Evolutionary conservation across 2,329 filamentous ascomycete species (phyloP), one percentile per base, ranked within the genome.

Genomic region (Verruconis gallopava): DNA sequence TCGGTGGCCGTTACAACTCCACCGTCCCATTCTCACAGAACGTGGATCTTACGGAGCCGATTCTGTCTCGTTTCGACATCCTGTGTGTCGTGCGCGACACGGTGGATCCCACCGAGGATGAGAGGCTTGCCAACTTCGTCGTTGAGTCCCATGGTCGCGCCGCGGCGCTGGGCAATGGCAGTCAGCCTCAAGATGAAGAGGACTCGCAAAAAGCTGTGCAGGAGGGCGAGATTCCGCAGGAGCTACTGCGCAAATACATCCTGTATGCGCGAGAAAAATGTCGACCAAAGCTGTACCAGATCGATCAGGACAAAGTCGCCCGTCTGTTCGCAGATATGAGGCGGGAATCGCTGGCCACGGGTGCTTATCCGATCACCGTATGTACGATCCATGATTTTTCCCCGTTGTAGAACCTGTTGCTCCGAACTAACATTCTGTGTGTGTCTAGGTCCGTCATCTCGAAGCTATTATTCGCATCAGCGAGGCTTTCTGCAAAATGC

Each of bases 331-430:
- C 88, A 20, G 91, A 98, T 57, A 96, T 98, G 89, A 73, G 91
- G 51, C 73, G 86, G 51, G 91, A 98, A 63, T 88, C 81, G 18
- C 67, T 95, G 47, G 88, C 88, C 1, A 98, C 91, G 18, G 91
- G 91, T 17, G 91, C 89, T 17, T 98, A 96, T 60, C 91, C 91
- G 3, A 98, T 98, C 48, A 98, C 91, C 19, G 91, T 96, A 72
- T 66, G 84, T 71, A 21, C 22, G 18, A 33, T 20, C n/a, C 19
- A 14, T 38, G 34, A 48, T 56, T 37, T 32, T 25, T 33, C 30
- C 15, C 4, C 22, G 19, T 17, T 5, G 12, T 35, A 37, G n/a
- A n/a, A n/a, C n/a, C n/a, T n/a, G n/a, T n/a, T n/a, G n/a, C n/a
- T n/a, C n/a, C n/a, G n/a, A 11, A 30, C 25, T 13, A 11, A 30